Base-by-base conservation (phyloP, 192 early-diverging fungal genomes). In the Podila epicladia region DNA sequence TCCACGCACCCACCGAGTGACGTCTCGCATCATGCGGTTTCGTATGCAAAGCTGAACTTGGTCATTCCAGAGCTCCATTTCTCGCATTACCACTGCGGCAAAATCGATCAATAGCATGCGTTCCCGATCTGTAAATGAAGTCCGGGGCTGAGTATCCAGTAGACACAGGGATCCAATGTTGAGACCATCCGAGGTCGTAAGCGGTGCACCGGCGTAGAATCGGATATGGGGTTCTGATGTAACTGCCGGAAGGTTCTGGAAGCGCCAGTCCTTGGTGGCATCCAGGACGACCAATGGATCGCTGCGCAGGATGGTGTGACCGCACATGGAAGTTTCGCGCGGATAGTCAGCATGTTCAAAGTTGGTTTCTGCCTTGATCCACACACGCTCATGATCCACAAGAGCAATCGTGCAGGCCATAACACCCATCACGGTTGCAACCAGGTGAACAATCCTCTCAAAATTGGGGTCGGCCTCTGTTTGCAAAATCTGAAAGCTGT, bases 21-120 rank as follows among this genome's bases (percentile, higher is more conserved):
- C 65, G 20, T 78, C 75, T 17, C 83, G 38, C 69, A 86, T 85
- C 76, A 86, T 83, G 5, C 74, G 64, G 22, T 86, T 85, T n/a
- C 84, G 75, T 38, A 77, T 82, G 45, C 82, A 71, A 33, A 87
- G 68, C 33, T 74, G 71, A 22, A 84, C 73, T 64, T 73, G 68
- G 37, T 86, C 75, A 22, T 79, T 74, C 87, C 86, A 87, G 19
- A 84, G 71, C 51, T 86, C 84, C 53, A 89, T 82, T 61, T 87
- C 84, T 3, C 72, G 60, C 82, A 89, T 75, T 1, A 87, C 71
- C 15, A 83, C 71, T 24, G 72, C 49, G 2, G 87, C 84, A 72
- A 85, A 89, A 22, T 83, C 73, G 22, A 71, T 64, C 31, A 89
- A 72, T 7, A 62, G 49, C 61, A 59, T 57, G n/a, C 62, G 62